A percentile compares a stretch with the other conserved stretches of the same genome.
These are phyloP conservation scores for Penicillium sclerotiorum DNA, from an alignment of 2,329 filamentous ascomycete species.

Conservation along the genomic window DNA sequence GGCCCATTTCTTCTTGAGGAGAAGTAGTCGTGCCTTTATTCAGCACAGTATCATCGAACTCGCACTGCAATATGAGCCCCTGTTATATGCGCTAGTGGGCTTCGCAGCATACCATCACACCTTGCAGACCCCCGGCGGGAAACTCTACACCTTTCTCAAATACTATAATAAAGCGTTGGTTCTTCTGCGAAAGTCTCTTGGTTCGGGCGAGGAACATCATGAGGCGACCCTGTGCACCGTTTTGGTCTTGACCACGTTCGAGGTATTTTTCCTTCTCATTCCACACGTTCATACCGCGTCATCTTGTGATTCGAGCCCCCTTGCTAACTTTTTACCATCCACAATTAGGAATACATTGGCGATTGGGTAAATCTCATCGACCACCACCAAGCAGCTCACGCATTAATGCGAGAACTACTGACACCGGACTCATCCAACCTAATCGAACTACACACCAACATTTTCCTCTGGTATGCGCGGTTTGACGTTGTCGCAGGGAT, in stretches of 20 bases:
- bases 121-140: constrained; percentile 68
- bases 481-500: constrained; percentile 86
- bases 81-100: constrained; percentile 83
- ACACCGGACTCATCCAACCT: constrained; percentile 74
- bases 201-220: constrained; percentile 69
- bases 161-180: constrained; percentile 91
- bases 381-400: constrained; percentile 85
- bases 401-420: constrained; percentile 76
- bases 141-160: constrained; percentile 77
- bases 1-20: constrained; percentile 79
- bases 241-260: constrained; percentile 87
- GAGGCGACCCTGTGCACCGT: constrained; percentile 82
- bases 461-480: constrained; percentile 85
- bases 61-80: constrained; percentile 74
- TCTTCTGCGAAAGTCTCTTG: constrained; percentile 71
- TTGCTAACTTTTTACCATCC: too few species aligned
- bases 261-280: too few species aligned
- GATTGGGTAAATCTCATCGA: constrained; percentile 94
- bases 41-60: constrained; percentile 69
- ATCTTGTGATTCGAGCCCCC: too few species aligned
- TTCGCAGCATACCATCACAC: constrained; percentile 88
- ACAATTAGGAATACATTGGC: constrained; percentile 80
- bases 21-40: constrained; percentile 73
- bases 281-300: too few species aligned
- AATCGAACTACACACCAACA: constrained; percentile 69